Conservation (phyloP, 768 basidiomycete genomes). For the Podaxis sp. region DNA sequence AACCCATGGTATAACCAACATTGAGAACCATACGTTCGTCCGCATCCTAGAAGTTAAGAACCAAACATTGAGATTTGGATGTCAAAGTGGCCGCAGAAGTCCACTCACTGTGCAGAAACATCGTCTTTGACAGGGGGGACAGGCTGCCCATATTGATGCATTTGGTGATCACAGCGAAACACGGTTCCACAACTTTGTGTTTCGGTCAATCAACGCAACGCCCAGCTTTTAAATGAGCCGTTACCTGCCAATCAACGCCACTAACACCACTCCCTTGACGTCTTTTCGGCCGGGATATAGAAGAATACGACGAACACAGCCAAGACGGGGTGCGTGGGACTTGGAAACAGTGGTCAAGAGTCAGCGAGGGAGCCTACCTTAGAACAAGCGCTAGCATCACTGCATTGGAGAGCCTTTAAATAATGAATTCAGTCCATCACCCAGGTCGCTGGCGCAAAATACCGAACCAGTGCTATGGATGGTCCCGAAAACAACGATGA, state of each 20-base stretch:
- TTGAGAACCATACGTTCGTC: slow-evolving; percentile 22
- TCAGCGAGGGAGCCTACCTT: background rate
- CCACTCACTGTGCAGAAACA: slow-evolving; percentile 22
- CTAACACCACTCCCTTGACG: background rate
- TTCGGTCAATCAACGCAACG: too few relatives aligned
- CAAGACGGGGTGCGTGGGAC: background rate
- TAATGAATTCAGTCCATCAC: background rate
- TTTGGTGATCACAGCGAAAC: background rate
- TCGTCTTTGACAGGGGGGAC: slow-evolving; percentile 18
- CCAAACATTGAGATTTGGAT: background rate
- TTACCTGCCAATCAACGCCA: background rate
- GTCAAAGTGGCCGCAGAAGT: background rate
- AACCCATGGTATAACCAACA: background rate
- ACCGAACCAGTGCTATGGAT: background rate
- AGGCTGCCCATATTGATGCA: background rate
- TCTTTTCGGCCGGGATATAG: background rate
- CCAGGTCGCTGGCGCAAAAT: background rate
- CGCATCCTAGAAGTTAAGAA: slow-evolving; percentile 18
- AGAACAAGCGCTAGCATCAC: background rate
- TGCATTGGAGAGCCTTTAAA: background rate
- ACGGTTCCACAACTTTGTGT: background rate
- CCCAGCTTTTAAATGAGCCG: too few relatives aligned
- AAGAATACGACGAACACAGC: background rate
- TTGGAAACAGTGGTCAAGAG: background rate
- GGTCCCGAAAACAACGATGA: background rate